phyloP scores from a whole-genome alignment of 2,329 filamentous ascomycete genomes.

The Pseudogymnoascus sp. region DNA sequence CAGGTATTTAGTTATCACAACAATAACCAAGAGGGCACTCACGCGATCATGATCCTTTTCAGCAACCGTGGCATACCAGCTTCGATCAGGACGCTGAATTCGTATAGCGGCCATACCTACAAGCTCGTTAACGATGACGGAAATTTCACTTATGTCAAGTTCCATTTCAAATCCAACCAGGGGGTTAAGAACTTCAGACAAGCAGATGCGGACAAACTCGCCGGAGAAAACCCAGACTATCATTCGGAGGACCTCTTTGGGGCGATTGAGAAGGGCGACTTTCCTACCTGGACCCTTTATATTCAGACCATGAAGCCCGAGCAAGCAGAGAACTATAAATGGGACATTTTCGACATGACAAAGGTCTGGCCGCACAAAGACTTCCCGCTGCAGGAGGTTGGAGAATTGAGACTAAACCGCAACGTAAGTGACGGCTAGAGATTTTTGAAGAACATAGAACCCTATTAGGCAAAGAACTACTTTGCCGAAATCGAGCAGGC shows the following conservation, averaged over 20 bases:
- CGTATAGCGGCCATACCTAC: constrained; percentile 47
- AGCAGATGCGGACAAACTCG: constrained; percentile 38
- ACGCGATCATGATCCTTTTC: constrained; percentile 52
- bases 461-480: constrained; percentile 38
- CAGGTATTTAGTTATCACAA: background rate
- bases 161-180: constrained; percentile 46
- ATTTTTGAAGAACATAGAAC: constrained; percentile 32
- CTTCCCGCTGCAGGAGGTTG: constrained; percentile 43
- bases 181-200: constrained; percentile 45
- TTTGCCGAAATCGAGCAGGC: constrained; percentile 61
- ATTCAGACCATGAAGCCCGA: constrained; percentile 45
- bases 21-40: constrained; percentile 45
- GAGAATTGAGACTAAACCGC: constrained; percentile 40
- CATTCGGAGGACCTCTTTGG: constrained; percentile 45
- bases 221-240: constrained; percentile 37
- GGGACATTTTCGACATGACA: constrained; percentile 46
- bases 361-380: constrained; percentile 45
- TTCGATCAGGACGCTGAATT: constrained; percentile 47
- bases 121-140: constrained; percentile 48
- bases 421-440: constrained; percentile 30
- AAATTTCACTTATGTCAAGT: constrained; percentile 45
- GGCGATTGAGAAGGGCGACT: constrained; percentile 44
- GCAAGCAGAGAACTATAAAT: constrained; percentile 38
- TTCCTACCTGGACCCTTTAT: constrained; percentile 47
- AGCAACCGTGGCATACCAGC: constrained; percentile 49